phyloP scores from a whole-genome alignment of 768 basidiomycete genomes.

The Amanita inopinata region DNA sequence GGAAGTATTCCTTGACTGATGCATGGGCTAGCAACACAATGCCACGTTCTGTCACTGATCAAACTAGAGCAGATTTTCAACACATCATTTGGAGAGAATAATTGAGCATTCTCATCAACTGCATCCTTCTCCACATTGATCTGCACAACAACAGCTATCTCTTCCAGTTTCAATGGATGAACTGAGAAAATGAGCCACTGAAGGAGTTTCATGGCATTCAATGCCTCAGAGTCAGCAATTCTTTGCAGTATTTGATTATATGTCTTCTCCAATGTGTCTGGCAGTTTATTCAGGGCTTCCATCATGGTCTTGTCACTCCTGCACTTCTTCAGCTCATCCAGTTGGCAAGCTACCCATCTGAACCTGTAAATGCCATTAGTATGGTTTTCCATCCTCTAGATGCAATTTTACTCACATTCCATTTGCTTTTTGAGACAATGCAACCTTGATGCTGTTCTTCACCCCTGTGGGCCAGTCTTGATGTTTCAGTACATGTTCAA shows the following conservation, averaged over 20 bases:
- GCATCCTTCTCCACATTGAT: background rate
- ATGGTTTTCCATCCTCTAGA: background rate
- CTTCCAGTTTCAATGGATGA: background rate
- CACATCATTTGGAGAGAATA: background rate
- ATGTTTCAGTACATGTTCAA: no score
- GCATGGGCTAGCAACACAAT: background rate
- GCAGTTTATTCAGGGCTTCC: background rate
- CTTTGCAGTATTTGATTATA: background rate
- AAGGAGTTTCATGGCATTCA: background rate
- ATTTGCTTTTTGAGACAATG: no score
- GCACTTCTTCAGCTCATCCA: slow-evolving; percentile 3
- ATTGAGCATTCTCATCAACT: background rate
- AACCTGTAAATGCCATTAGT: background rate
- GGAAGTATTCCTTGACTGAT: background rate
- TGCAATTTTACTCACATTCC: background rate
- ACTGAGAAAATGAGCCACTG: background rate
- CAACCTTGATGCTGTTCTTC: no score
- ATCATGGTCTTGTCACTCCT: background rate
- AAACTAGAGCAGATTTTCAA: slow-evolving; percentile 5
- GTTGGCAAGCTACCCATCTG: background rate
- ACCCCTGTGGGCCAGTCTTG: no score
- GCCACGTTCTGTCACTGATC: background rate
- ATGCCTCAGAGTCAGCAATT: background rate
- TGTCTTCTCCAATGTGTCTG: background rate
- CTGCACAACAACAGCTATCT: background rate